Conservation (phyloP, 352 stramenopile genomes). For the Globisporangium paroecandrum region DNA sequence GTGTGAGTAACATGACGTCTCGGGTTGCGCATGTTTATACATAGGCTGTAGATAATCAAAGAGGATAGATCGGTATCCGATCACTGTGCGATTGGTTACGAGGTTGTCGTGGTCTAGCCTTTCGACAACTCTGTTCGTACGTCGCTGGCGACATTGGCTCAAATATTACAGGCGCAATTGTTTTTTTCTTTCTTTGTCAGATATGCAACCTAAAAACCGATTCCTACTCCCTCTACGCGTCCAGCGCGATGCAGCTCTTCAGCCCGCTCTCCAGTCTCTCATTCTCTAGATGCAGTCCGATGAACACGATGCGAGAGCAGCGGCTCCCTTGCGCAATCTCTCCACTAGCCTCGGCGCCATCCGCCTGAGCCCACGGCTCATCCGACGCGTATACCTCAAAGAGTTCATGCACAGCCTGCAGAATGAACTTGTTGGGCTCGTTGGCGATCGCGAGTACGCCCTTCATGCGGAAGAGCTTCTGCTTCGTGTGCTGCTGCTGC, state of each 20-base stretch:
- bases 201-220: too few species aligned
- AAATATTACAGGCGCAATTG: too few species aligned
- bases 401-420: constrained; percentile 81
- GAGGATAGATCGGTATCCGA: too few species aligned
- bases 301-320: constrained; percentile 66
- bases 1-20: too few species aligned
- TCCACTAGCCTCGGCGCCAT: neutral
- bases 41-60: too few species aligned
- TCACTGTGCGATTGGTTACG: too few species aligned
- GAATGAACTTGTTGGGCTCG: constrained; percentile 64
- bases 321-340: neutral
- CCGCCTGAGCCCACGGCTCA: constrained; percentile 40
- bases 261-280: constrained; percentile 35
- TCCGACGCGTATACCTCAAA: constrained; percentile 74
- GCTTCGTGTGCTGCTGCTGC: constrained; percentile 5
- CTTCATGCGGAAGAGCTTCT: constrained; percentile 75
- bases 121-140: too few species aligned
- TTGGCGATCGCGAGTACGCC: constrained; percentile 53
- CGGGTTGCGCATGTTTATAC: too few species aligned
- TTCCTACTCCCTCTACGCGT: too few species aligned
- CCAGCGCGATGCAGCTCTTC: constrained; percentile 20
- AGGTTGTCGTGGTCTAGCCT: too few species aligned
- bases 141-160: too few species aligned
- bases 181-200: too few species aligned
- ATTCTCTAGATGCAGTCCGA: constrained; percentile 53